Conservation (phyloP, 306 rosid species). For the Crotalaria pallida region DNA sequence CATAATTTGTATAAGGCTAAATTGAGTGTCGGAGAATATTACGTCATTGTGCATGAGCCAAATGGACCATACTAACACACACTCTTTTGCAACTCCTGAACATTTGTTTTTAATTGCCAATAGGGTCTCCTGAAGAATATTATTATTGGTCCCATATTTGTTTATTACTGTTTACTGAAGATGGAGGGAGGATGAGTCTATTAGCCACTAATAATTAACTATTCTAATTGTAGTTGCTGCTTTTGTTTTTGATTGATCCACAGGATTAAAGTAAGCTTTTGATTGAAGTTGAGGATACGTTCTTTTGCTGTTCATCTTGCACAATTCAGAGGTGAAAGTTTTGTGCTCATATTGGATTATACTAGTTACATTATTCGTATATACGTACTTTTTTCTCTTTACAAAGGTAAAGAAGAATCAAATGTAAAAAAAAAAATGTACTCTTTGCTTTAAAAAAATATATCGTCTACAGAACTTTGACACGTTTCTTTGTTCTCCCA, state of each 20-base stretch:
- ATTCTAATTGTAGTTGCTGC: constrained; percentile 18
- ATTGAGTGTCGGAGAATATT: too few species aligned
- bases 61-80: too few species aligned
- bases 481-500: constrained; percentile 26
- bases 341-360: constrained; percentile 16
- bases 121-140: not conserved
- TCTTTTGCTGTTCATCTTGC: not conserved
- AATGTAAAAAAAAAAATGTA: constrained; percentile 8
- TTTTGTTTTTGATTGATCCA: constrained; percentile 19
- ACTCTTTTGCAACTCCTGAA: too few species aligned
- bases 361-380: constrained; percentile 13
- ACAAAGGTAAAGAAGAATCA: constrained; percentile 11
- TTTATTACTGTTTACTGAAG: not conserved
- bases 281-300: constrained; percentile 18
- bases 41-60: too few species aligned
- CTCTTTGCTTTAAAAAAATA: constrained; percentile 26
- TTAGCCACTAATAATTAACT: not conserved
- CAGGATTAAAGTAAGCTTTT: constrained; percentile 52
- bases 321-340: constrained; percentile 17
- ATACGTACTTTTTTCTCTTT: constrained; percentile 12
- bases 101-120: too few species aligned
- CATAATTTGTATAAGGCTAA: too few species aligned
- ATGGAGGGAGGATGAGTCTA: not conserved
- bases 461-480: not conserved
- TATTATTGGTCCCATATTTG: not conserved